phyloP scores from a whole-genome alignment of 2,329 filamentous ascomycete genomes.

The Zymoseptoria ardabiliae region DNA sequence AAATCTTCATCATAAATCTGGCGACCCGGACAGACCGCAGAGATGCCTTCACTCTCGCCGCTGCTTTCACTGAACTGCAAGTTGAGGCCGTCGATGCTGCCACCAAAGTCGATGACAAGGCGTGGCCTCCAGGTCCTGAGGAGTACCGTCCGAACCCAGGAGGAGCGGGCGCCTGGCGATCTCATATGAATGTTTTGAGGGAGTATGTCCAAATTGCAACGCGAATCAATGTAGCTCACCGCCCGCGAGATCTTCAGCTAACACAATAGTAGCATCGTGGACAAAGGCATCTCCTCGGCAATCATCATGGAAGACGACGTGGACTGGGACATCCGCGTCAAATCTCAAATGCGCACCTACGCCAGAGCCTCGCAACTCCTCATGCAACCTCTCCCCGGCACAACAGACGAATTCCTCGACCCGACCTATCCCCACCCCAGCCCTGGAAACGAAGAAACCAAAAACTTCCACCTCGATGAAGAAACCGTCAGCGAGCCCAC shows the following conservation, averaged over 20 bases:
- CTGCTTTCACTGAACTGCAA: slow-evolving; percentile 39
- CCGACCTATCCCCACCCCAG: slow-evolving; percentile 4
- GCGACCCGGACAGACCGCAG: slow-evolving; percentile 45
- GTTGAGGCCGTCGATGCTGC: slow-evolving; percentile 43
- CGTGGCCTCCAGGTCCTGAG: slow-evolving; percentile 26
- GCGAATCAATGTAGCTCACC: not conserved
- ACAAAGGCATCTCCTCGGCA: slow-evolving; percentile 31
- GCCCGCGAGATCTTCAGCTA: slow-evolving; percentile 21
- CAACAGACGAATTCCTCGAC: slow-evolving; percentile 5
- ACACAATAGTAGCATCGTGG: slow-evolving; percentile 29
- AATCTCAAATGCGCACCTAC: slow-evolving; percentile 28
- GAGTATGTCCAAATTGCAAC: slow-evolving; percentile 1
- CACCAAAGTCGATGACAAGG: slow-evolving; percentile 21
- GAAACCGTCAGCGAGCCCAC: slow-evolving; percentile 6
- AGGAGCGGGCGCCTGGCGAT: slow-evolving; percentile 10
- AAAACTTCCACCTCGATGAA: slow-evolving; percentile 6
- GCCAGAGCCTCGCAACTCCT: slow-evolving; percentile 34
- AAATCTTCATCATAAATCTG: slow-evolving; percentile 46
- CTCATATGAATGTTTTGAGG: slow-evolving; percentile 15
- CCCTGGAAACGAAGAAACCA: not conserved
- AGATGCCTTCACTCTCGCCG: slow-evolving; percentile 43
- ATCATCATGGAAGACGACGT: slow-evolving; percentile 40
- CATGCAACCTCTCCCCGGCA: slow-evolving; percentile 19
- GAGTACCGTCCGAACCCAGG: not conserved
- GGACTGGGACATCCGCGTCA: slow-evolving; percentile 39